Percentiles rank a stretch among this genome's conserved stretches.
Evolutionary conservation across 768 basidiomycete species (phyloP).

Genomic region (Astraeus odoratus): DNA sequence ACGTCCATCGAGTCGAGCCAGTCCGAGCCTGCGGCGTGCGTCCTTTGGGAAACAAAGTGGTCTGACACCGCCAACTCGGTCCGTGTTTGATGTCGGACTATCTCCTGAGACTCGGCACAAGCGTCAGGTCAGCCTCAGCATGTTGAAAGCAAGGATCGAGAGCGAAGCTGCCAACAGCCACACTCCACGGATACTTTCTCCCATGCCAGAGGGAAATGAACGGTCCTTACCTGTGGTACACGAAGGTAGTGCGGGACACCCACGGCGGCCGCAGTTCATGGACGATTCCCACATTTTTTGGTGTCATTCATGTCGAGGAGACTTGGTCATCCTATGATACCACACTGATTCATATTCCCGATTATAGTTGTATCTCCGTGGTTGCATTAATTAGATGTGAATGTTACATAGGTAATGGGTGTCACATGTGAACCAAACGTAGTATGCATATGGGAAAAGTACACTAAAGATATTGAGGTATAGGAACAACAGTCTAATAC

Average conservation of each 20-base stretch:
- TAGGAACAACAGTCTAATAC: conserved; percentile 2
- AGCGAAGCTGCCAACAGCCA: conserved; percentile 50
- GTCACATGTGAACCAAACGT: conserved; percentile 6
- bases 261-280: conserved; percentile 62
- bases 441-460: conserved; percentile 1
- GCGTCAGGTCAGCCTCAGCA: conserved; percentile 75
- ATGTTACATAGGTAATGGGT: conserved; percentile 10
- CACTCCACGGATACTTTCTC: conserved; percentile 50
- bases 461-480: conserved; percentile 3
- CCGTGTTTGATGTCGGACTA: conserved; percentile 62
- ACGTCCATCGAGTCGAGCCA: conserved; percentile 37
- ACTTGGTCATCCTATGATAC: conserved; percentile 61
- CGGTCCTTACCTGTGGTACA: not conserved
- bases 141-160: conserved; percentile 88
- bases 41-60: conserved; percentile 27
- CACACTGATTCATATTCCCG: not conserved
- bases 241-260: conserved; percentile 12
- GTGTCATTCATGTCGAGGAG: conserved; percentile 78
- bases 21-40: conserved; percentile 32
- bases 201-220: conserved; percentile 33
- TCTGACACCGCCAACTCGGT: conserved; percentile 39
- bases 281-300: conserved; percentile 89
- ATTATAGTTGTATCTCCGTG: conserved; percentile 5
- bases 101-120: conserved; percentile 76
- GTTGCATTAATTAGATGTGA: conserved; percentile 16